A percentile compares a stretch with the other conserved stretches of the same genome.
These are phyloP conservation scores for Pestalotiopsis sp. DNA, from an alignment of 2,329 filamentous ascomycete genomes.

Conservation along the genomic window DNA sequence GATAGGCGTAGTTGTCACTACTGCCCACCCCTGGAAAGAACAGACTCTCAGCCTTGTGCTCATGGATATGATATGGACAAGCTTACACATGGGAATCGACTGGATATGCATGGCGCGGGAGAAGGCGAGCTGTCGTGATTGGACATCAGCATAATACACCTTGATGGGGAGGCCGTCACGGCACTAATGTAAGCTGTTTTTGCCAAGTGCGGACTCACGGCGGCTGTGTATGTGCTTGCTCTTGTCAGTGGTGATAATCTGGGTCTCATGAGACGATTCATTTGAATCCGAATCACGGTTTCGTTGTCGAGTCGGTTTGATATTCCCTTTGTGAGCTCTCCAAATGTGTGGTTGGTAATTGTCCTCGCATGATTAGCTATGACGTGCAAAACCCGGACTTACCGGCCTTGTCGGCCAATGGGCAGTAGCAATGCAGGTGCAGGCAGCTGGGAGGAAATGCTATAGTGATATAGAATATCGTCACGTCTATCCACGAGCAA, in stretches of 20 bases:
- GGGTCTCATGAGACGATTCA: constrained; percentile 45
- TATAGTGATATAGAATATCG: background rate
- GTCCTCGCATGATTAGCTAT: constrained; percentile 4
- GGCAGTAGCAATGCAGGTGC: background rate
- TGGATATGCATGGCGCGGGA: constrained; percentile 77
- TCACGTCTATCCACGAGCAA: background rate
- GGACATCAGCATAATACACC: constrained; percentile 18
- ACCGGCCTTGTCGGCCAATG: background rate
- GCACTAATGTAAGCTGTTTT: background rate
- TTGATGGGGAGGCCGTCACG: constrained; percentile 19
- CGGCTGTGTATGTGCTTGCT: constrained; percentile 28
- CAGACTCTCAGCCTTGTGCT: constrained; percentile 4
- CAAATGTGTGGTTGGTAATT: constrained; percentile 1
- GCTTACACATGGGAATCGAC: constrained; percentile 86
- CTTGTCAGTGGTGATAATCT: constrained; percentile 36
- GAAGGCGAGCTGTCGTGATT: constrained; percentile 32
- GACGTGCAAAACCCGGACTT: background rate
- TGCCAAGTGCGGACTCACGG: constrained; percentile 27
- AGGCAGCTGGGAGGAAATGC: background rate
- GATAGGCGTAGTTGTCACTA: constrained; percentile 84
- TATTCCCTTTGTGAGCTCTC: background rate
- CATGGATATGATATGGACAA: background rate
- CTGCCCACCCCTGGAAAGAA: constrained; percentile 67
- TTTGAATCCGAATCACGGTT: constrained; percentile 21
- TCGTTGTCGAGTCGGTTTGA: background rate